Evolutionary conservation across 202 grass and related monocot genomes (phyloP), one percentile per base, ranked within the genome.

Genomic region (Zizania palustris): DNA sequence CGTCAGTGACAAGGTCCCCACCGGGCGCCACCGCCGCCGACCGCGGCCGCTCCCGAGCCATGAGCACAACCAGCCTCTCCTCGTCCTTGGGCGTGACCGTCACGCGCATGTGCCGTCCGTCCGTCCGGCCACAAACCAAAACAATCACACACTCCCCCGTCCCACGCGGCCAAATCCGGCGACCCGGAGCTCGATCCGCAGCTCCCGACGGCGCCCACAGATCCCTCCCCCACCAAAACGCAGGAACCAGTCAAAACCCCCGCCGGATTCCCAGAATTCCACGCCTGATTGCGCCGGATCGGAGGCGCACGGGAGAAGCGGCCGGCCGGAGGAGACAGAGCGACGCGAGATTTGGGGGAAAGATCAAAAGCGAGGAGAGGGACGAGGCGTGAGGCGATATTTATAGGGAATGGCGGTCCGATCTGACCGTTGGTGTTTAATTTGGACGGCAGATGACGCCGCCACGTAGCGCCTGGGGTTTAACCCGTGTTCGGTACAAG

Each of bases 41-140:
- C 20, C 87, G 80, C 72, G 78, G 70, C 53, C 91, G 87, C 44
- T 92, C 85, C 80, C 83, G 82, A 69, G 87, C 84, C 92, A 94
- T 94, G 72, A 93, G 79, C 57, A 42, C 67, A 11, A 67, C 72
- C 48, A 86, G 63, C 72, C 79, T 65, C 45, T 85, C 82, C 70
- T 90, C 68, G 77, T 93, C 84, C 65, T 68, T 87, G 38, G 78
- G 88, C 73, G 73, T 82, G 75, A 85, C 61, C 75, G 85, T 88
- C 63, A 87, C 85, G 80, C 88, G 81, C 88, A 93, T 85, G 56
- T 74, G 82, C 63, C 42, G 65, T 54, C 73, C 21, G 40, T 36
- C 34, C n/a, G n/a, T n/a, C n/a, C n/a, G n/a, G n/a, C n/a, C 28
- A 2, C 28, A 28, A 28, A 28, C 28, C 28, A 28, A 56, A n/a